Base-by-base conservation (phyloP, 2,329 filamentous ascomycete genomes). In the Colletotrichum higginsianum region DNA sequence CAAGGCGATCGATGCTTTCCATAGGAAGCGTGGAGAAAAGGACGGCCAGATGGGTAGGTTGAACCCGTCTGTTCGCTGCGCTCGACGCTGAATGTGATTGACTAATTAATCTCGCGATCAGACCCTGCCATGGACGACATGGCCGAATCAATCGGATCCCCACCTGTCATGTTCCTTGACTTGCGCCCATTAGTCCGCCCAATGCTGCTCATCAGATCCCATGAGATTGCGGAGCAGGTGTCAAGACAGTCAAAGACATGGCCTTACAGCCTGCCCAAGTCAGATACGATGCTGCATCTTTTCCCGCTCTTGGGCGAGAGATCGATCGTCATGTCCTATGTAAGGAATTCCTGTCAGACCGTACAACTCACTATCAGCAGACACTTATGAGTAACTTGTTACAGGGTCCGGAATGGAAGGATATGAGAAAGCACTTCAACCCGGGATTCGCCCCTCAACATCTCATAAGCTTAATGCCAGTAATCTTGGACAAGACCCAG, bases 361-460 rank as follows among this genome's bases (percentile, higher is more conserved):
- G 9, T 40, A 0, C n/a, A 26, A 4, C 2, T 9, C 1, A 35
- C 16, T 12, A 3, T 23, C 9, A 4, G 4, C 21, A 57, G 47
- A 18, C 13, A 38, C 23, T 40, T 23, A 38, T 12, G 1, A n/a
- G 2, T 3, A 26, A 26, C 2, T 6, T 18, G n/a, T 47, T 6
- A n/a, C 13, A 75, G 62, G 69, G 68, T 2, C 60, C 75, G 1
- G 57, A 63, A n/a, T 77, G 76, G 76, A 76, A 75, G 58, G 57
- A 67, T 23, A 62, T 74, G 30, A 79, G 82, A n/a, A 81, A 79
- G 66, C 75, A 78, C 35, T 81, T 80, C 74, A 83, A 80, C 71
- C 80, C 79, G 0, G 82, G 80, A 0, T 84, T 84, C 61, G 79
- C 82, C 0, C 81, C 80, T 1, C 79, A 82, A 63, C 80, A 84